Base-by-base conservation (phyloP, 257 asterid species). In the Jacaranda mimosifolia region DNA sequence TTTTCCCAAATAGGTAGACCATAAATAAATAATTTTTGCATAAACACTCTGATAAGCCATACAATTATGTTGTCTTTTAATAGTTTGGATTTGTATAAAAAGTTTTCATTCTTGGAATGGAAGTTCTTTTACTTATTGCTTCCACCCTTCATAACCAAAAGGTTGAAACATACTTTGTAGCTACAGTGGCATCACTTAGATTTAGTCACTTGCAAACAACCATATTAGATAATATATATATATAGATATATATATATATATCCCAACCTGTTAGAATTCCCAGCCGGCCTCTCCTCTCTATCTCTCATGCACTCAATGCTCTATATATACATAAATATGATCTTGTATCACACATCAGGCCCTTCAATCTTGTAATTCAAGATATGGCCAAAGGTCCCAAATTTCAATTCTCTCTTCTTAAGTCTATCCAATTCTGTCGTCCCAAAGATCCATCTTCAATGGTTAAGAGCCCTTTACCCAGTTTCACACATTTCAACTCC, bases 381-480 rank as follows among this genome's bases (percentile, higher is more conserved):
- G 56, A 40, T 9, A 79, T 83, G 86, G 64, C 77, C 48, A 83
- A 65, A 12, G 59, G 48, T 59, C 75, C 57, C 45, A 83, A 83
- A 71, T 66, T 75, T 15, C 42, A 21, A 21, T 70, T 84, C 46
- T 78, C 85, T 62, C 59, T 86, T 48, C 78, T 84, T 52, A 72
- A 21, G 9, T 84, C 88, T 42, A 65, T 86, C 79, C 80, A 85
- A 82, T 60, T 86, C 8, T 86, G 91, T 68, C 87, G 88, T 6
- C 83, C 85, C 4, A 84, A 76, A 21, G 79, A 65, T 6, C 76
- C 87, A 72, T 65, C 70, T 42, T 68, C 82, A 2, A 71, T 81
- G 83, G 84, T 88, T 40, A 76, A 72, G 42, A 67, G 32, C 79
- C 88, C 90, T 52, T 9, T 74, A 18, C 32, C 32, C 32, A 26